Evolutionary conservation across 768 basidiomycete species (phyloP).

Genomic region (Rhizopogon roseolus): DNA sequence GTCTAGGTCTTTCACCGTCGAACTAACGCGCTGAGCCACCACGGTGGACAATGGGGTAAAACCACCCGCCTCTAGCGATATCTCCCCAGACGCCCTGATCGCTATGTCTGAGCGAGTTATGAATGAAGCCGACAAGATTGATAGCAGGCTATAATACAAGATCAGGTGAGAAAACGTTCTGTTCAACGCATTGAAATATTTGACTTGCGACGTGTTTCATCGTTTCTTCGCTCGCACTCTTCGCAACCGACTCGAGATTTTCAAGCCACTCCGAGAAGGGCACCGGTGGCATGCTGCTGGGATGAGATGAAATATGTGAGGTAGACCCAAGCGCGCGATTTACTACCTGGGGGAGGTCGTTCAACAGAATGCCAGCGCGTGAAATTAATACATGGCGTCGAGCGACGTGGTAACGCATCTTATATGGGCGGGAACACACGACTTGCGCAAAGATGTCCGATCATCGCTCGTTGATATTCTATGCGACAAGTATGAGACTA

Average conservation of each 20-base stretch:
- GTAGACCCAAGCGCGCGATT: too few species aligned
- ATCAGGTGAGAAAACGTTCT: slow-evolving; percentile 24
- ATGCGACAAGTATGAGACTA: too few species aligned
- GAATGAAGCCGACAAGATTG: slow-evolving; percentile 23
- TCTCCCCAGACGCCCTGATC: not conserved
- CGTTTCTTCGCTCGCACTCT: slow-evolving; percentile 11
- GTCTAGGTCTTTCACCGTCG: slow-evolving; percentile 21
- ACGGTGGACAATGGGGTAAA: slow-evolving; percentile 16
- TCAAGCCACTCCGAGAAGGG: slow-evolving; percentile 26
- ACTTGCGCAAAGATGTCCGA: too few species aligned
- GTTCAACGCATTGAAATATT: not conserved
- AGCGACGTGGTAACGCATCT: too few species aligned
- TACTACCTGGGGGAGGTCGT: too few species aligned
- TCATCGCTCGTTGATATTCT: too few species aligned
- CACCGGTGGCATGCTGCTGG: slow-evolving; percentile 15
- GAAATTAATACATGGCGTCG: too few species aligned
- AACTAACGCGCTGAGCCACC: slow-evolving; percentile 25
- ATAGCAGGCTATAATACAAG: slow-evolving; percentile 22
- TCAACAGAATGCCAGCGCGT: too few species aligned
- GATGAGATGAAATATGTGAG: too few species aligned
- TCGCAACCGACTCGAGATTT: slow-evolving; percentile 9
- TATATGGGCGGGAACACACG: too few species aligned
- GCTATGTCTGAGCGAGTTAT: slow-evolving; percentile 13
- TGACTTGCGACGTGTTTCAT: slow-evolving; percentile 22
- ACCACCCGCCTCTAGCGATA: slow-evolving; percentile 1